Percentiles rank a stretch among this genome's conserved stretches.
phyloP scores from a whole-genome alignment of 2,329 filamentous ascomycete species.

The Teratosphaeria gauchensis region DNA sequence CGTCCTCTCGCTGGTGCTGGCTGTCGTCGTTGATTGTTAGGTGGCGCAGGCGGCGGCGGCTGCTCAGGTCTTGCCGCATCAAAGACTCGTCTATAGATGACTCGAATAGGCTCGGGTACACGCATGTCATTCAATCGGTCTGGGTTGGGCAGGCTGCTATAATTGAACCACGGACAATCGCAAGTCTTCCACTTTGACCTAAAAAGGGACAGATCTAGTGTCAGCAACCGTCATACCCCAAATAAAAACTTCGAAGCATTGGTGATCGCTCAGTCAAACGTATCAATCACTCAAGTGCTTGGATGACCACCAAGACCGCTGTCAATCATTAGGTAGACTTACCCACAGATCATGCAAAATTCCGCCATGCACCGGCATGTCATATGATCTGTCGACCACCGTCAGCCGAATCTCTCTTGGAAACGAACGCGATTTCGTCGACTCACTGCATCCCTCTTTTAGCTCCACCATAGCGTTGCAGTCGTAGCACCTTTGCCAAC shows the following conservation, averaged over 20 bases:
- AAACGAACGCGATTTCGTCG: neutral
- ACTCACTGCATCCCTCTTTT: slow-evolving; percentile 60
- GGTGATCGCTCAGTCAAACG: too few relatives aligned
- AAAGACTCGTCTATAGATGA: slow-evolving; percentile 25
- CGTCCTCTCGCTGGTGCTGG: slow-evolving; percentile 22
- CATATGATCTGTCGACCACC: slow-evolving; percentile 52
- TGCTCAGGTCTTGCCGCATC: slow-evolving; percentile 10
- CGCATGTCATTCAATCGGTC: slow-evolving; percentile 48
- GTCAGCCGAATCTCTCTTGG: neutral
- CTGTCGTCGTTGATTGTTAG: slow-evolving; percentile 20
- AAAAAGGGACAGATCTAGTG: neutral
- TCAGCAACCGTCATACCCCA: neutral
- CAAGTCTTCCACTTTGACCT: slow-evolving; percentile 66
- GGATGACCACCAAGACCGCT: too few relatives aligned
- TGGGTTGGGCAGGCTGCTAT: slow-evolving; percentile 39
- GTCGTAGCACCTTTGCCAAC: slow-evolving; percentile 66
- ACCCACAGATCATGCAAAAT: slow-evolving; percentile 78
- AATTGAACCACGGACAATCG: slow-evolving; percentile 71
- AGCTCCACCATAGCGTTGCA: slow-evolving; percentile 68
- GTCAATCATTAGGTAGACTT: neutral
- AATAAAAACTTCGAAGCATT: neutral
- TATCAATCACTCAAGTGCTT: too few relatives aligned
- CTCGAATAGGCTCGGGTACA: slow-evolving; percentile 34
- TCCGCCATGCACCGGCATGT: slow-evolving; percentile 74
- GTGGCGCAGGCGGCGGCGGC: slow-evolving; percentile 10